phyloP scores from a whole-genome alignment of 768 basidiomycete genomes.

The Crassisporium funariophilum region DNA sequence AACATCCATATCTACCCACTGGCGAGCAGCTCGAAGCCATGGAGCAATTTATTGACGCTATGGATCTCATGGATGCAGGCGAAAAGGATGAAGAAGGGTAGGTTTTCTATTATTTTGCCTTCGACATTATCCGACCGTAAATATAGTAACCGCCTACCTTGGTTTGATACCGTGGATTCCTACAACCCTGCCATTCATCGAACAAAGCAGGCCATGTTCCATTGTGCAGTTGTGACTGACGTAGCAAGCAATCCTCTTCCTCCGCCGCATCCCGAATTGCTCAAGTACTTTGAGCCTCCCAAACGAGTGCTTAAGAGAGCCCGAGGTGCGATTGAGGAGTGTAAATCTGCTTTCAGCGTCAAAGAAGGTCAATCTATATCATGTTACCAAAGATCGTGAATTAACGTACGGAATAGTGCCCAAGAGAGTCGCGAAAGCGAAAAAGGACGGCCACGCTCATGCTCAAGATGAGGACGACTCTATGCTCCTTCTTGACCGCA shows the following conservation, averaged over 20 bases:
- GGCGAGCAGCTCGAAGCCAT: slow-evolving; percentile 77
- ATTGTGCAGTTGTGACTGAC: slow-evolving; percentile 78
- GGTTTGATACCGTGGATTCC: slow-evolving; percentile 78
- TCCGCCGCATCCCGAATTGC: slow-evolving; percentile 82
- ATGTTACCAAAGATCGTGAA: neutral
- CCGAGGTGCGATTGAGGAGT: slow-evolving; percentile 54
- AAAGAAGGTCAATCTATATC: too few species aligned
- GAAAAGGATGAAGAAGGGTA: slow-evolving; percentile 80
- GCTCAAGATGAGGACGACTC: slow-evolving; percentile 64
- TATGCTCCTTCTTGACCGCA: slow-evolving; percentile 58
- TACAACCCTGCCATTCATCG: slow-evolving; percentile 92
- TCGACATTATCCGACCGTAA: neutral
- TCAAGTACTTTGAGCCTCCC: slow-evolving; percentile 85
- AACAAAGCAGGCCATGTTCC: slow-evolving; percentile 91
- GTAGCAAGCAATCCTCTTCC: slow-evolving; percentile 74
- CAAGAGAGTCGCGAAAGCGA: slow-evolving; percentile 56
- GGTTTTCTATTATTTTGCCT: slow-evolving; percentile 14
- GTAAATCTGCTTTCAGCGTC: slow-evolving; percentile 70
- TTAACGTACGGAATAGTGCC: slow-evolving; percentile 45
- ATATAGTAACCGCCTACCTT: slow-evolving; percentile 58
- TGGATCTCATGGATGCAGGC: slow-evolving; percentile 82
- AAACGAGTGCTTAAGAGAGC: slow-evolving; percentile 65
- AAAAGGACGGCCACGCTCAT: slow-evolving; percentile 64
- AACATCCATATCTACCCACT: slow-evolving; percentile 85
- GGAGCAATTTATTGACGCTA: slow-evolving; percentile 83